Evolutionary conservation across 164 flowering plant genomes (phyloP), one percentile per base, ranked within the genome.

Genomic region (Vitis rotundifolia): DNA sequence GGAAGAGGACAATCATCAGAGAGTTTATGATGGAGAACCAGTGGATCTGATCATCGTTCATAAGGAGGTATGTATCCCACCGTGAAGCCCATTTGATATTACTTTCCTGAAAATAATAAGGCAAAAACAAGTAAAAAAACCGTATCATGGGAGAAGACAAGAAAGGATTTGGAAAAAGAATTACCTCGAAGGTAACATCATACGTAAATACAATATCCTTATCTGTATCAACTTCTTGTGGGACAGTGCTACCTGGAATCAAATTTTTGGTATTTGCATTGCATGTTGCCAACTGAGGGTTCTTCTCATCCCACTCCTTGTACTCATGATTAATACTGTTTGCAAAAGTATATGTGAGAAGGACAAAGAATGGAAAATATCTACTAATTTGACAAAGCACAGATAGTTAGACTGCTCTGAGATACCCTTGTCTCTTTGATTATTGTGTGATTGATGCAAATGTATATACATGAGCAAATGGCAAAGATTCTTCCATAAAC

Each of bases 221-320:
- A 29, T 79, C 85, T 53, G 71, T 60, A 29, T 89, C 97, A 58
- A 91, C 99, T 80, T 91, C 96, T 74, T 91, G 97, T 13, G 93
- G 93, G 56, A 76, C 84, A 63, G 84, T 79, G 61, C 85, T 83
- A 48, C 91, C 85, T 75, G 84, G 94, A 69, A 85, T 75, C 37
- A 90, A 78, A 68, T 80, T 86, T 78, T 91, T 90, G 70, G 94
- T 84, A 70, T 78, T 83, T 71, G 84, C 78, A 62, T 85, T 83
- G 85, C 99, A 95, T 57, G 99, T 93, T 63, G 82, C 57, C 81
- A 95, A 64, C 67, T 89, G 91, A 66, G 99, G 90, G 63, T 93
- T 89, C 80, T 95, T 86, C 51, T 87, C 98, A 78, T 93, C 84
- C 98, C 98, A 90, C 28, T 82, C 91, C 83, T 95, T 90, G 76